Conservation (phyloP, 352 stramenopile species). For the Phytopythium sindhum region DNA sequence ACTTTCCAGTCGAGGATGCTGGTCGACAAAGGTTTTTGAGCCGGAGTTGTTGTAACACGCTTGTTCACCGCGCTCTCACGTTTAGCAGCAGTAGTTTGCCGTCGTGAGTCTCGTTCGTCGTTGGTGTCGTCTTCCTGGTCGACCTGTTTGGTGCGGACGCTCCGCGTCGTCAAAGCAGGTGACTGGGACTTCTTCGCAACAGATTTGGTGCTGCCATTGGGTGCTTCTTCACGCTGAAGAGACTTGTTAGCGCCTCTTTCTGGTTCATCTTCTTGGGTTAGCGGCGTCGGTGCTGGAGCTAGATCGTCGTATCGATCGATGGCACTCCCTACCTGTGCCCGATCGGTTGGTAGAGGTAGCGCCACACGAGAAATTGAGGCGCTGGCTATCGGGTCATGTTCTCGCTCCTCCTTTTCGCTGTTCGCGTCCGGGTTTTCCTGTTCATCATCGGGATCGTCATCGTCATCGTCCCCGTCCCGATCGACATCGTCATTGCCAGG, state of each 20-base stretch:
- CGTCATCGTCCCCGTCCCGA: not conserved
- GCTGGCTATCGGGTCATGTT: not conserved
- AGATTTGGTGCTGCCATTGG: not conserved
- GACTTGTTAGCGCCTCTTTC: not conserved
- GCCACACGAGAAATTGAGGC: not conserved
- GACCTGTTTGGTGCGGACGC: not conserved
- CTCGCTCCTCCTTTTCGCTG: not conserved
- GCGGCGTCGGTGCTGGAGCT: not conserved
- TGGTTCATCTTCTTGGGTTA: not conserved
- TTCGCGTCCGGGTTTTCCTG: not conserved
- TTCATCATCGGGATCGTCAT: not conserved
- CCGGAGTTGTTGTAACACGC: not conserved
- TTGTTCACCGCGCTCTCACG: not conserved
- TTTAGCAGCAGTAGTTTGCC: not conserved
- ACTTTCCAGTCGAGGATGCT: slow-evolving; percentile 49
- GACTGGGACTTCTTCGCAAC: not conserved
- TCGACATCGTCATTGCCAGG: not conserved
- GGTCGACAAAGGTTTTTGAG: slow-evolving; percentile 4
- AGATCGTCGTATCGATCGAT: slow-evolving; percentile 1
- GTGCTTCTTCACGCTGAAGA: not conserved
- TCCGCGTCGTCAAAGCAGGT: not conserved
- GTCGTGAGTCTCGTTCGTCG: not conserved
- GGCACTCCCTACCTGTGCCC: not conserved
- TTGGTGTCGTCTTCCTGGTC: not conserved
- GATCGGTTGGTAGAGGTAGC: not conserved